Evolutionary conservation across 23 red algal species (phyloP), one percentile per base, ranked within the genome.

Genomic region (Gracilaria vermiculophylla): DNA sequence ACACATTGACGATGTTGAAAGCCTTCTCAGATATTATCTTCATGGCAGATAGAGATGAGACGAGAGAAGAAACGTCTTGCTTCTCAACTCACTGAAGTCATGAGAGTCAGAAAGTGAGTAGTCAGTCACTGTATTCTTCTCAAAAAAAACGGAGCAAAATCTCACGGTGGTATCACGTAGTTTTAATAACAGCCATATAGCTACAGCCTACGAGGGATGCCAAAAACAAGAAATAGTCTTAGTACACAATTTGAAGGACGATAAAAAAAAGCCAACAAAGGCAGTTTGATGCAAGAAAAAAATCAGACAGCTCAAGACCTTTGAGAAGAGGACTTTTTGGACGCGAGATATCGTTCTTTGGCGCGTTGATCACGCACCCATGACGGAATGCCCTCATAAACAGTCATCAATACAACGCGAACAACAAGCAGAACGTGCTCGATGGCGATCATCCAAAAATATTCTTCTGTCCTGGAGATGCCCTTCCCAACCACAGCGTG

Each of bases 391-490:
- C 82, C 82, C 60, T 94, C 92, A 35, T 78, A 81, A 13, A 94
- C 40, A 21, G 81, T 69, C 58, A 80, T 76, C 31, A 86, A 57
- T 2, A 34, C 81, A 48, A 86, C 78, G 11, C 82, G 92, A 44
- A 75, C 62, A 41, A 94, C 56, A 0, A 94, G 41, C 25, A 94
- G 44, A 50, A 94, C 25, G 53, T 94, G 92, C 62, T 94, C 92
- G 20, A 94, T 75, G 25, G 62, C 80, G 62, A 94, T 80, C 92
- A 94, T 94, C 61, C 76, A 81, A 24, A 94, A 94, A 52, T 88
- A 88, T 29, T 94, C 92, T 48, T 88, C 73, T 1, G 80, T 72
- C 34, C 84, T 85, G 39, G 78, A 54, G 6, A 73, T 54, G 1
- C 75, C 77, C n/a, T 74, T 81, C 36, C 93, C 93, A 6, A 96